Evolutionary conservation across 768 basidiomycete species (phyloP), one percentile per base, ranked within the genome.

Genomic region (Rhodotorula toruloides): DNA sequence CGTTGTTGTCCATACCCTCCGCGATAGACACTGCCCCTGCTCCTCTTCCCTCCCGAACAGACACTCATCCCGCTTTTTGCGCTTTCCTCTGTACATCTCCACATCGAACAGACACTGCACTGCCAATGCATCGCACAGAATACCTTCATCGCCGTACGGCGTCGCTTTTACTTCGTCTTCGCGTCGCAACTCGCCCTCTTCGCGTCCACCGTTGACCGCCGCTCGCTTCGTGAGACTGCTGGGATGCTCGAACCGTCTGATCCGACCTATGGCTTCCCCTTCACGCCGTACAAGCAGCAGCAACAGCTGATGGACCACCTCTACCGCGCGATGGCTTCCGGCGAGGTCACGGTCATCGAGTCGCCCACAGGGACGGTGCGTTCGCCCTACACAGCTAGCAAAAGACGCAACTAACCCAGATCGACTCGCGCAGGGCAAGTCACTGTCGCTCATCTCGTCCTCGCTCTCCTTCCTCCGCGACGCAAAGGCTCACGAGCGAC

Each of bases 311-410:
- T 97, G 93, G 84, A 81, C 25, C 89, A 91, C 69, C 79, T 98
- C 1, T 97, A 92, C 77, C 73, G 81, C 11, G 82, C 87, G 0
- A 87, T 96, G 50, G 90, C 93, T 76, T 71, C 79, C 0, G 80
- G 79, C 50, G 85, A 85, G 70, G 83, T 96, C 25, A 84, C 90
- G 2, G 87, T 97, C 54, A 82, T 93, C 37, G 90, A 92, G 77
- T 89, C 87, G 71, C 91, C 91, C 0, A 92, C 91, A 0, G 91
- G 90, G 72, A 92, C 90, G 32, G 90, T 90, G 63, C 76, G 83
- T 74, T 48, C 42, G 17, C 48, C 31, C 29, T 16, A 13, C 46
- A 8, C 44, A 43, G 27, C 7, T 12, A 29, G 16, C 22, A 25
- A 4, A 32, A 13, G 36, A n/a, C 32, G 32, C 34, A 42, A n/a